Conservation (phyloP, 1,139 yeast species). For the Lodderomyces oxycetoniae region DNA sequence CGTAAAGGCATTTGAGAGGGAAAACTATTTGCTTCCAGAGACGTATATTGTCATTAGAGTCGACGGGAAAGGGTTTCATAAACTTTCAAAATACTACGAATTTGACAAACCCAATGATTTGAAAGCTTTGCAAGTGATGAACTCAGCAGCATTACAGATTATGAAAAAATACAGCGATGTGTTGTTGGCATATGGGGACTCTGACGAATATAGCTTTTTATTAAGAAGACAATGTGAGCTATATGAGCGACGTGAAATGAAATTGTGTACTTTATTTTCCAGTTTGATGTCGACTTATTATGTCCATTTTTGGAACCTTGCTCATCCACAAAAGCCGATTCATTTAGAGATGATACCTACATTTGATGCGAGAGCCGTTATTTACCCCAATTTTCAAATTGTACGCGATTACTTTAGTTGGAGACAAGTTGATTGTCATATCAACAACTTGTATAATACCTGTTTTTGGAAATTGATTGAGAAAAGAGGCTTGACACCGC, state of each 20-base stretch:
- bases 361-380: constrained; percentile 87
- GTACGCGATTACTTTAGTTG: constrained; percentile 84
- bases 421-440: constrained; percentile 98
- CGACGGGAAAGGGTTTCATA: constrained; percentile 94
- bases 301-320: constrained; percentile 57
- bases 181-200: constrained; percentile 83
- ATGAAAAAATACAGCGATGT: constrained; percentile 67
- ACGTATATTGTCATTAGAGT: constrained; percentile 79
- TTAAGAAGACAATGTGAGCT: constrained; percentile 56
- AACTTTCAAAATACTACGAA: constrained; percentile 64
- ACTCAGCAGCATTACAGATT: constrained; percentile 66
- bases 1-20: constrained; percentile 76
- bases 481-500: constrained; percentile 64
- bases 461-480: constrained; percentile 83
- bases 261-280: constrained; percentile 75
- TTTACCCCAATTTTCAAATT: constrained; percentile 61
- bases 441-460: constrained; percentile 89
- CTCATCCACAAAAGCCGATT: constrained; percentile 46
- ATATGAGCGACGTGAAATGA: constrained; percentile 78
- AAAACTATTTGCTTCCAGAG: constrained; percentile 68
- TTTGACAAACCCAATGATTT: constrained; percentile 86
- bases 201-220: constrained; percentile 89
- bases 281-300: constrained; percentile 79
- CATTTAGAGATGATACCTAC: constrained; percentile 53
- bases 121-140: constrained; percentile 74